phyloP scores from a whole-genome alignment of 2,329 filamentous ascomycete genomes.

The Aureobasidium sp. region DNA sequence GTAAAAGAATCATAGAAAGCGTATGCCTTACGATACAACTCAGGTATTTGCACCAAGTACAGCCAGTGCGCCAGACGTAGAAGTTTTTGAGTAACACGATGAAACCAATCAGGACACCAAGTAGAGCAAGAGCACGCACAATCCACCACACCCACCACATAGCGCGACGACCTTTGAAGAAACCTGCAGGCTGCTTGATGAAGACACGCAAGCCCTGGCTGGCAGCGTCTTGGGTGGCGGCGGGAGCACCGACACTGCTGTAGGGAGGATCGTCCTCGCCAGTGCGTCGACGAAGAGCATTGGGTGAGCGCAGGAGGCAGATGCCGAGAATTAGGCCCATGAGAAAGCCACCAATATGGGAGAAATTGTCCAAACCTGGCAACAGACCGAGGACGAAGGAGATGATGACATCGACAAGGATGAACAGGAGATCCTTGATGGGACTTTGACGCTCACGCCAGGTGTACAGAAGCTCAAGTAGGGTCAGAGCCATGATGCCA shows the following conservation, averaged over 20 bases:
- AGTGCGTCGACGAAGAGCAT: slow-evolving; percentile 66
- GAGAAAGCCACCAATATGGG: slow-evolving; percentile 90
- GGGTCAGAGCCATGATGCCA: slow-evolving; percentile 77
- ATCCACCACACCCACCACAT: slow-evolving; percentile 99
- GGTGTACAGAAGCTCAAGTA: slow-evolving; percentile 87
- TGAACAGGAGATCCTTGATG: slow-evolving; percentile 77
- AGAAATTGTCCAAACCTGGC: slow-evolving; percentile 92
- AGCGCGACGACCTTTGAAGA: slow-evolving; percentile 87
- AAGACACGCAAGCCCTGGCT: slow-evolving; percentile 34
- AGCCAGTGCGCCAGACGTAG: slow-evolving; percentile 69
- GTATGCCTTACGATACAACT: slow-evolving; percentile 72
- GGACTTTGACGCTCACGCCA: slow-evolving; percentile 76
- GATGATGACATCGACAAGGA: slow-evolving; percentile 76
- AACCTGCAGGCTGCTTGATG: slow-evolving; percentile 51
- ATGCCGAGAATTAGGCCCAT: slow-evolving; percentile 86
- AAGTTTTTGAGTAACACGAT: slow-evolving; percentile 86
- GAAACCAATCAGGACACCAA: slow-evolving; percentile 77
- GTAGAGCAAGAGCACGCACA: slow-evolving; percentile 67
- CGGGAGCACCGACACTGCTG: slow-evolving; percentile 44
- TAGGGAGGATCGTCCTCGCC: slow-evolving; percentile 64
- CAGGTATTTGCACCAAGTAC: slow-evolving; percentile 90
- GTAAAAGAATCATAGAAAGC: background rate
- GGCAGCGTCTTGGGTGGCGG: slow-evolving; percentile 7
- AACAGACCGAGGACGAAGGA: slow-evolving; percentile 88
- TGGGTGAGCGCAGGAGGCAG: slow-evolving; percentile 81